Conservation (phyloP, 352 stramenopile species). For the Paralagenidium karlingii region DNA sequence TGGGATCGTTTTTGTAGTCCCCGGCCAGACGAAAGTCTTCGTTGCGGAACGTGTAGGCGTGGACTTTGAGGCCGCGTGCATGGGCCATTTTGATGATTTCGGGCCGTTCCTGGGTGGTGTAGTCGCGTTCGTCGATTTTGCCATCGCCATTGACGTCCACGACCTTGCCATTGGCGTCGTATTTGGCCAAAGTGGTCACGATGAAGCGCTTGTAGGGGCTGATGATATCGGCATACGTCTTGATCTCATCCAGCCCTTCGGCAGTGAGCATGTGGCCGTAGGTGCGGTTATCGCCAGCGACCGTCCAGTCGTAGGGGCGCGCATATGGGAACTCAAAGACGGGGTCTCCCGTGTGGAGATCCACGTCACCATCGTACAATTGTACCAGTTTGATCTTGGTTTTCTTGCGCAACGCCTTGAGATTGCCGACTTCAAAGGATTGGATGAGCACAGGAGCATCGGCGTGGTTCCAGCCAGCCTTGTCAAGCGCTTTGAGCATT, state of each 20-base stretch:
- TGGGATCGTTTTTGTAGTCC: conserved; percentile 51
- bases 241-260: conserved; percentile 39
- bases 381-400: conserved; percentile 72
- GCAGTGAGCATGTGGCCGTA: conserved; percentile 39
- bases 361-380: conserved; percentile 49
- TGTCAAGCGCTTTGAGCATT: conserved; percentile 52
- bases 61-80: conserved; percentile 36
- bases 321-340: conserved; percentile 23
- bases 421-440: conserved; percentile 66
- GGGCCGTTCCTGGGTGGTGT: too few relatives aligned
- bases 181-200: conserved; percentile 28
- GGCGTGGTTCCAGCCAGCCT: conserved; percentile 50
- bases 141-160: conserved; percentile 57
- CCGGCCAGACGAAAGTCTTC: conserved; percentile 40
- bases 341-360: conserved; percentile 41
- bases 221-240: conserved; percentile 53
- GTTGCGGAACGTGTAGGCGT: conserved; percentile 55
- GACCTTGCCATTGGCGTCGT: conserved; percentile 20
- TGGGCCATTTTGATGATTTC: conserved; percentile 52
- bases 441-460: conserved; percentile 58
- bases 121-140: conserved; percentile 41
- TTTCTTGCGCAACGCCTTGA: conserved; percentile 43
- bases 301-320: conserved; percentile 54
- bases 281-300: conserved; percentile 33
- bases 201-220: conserved; percentile 79